These are phyloP conservation scores for Candida pini DNA, from an alignment of 805 yeast genomes.

Conservation along the genomic window DNA sequence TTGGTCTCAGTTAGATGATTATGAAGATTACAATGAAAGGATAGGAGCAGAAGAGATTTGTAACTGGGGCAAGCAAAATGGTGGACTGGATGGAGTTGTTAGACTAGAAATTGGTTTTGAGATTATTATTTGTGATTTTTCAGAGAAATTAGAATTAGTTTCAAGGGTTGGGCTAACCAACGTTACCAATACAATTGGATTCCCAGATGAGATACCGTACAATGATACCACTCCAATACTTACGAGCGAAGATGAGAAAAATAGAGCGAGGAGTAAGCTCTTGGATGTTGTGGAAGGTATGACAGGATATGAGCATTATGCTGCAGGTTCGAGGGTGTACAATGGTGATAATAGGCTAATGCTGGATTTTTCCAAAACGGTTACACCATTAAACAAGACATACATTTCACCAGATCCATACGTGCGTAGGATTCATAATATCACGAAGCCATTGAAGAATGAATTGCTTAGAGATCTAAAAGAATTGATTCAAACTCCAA, in stretches of 20 bases:
- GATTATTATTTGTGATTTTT: constrained; percentile 54
- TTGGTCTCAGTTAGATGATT: constrained; percentile 30
- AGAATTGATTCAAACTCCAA: constrained; percentile 22
- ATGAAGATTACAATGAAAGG: constrained; percentile 35
- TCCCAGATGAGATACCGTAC: constrained; percentile 27
- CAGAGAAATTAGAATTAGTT: constrained; percentile 40
- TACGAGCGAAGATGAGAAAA: constrained; percentile 8
- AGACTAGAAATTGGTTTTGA: constrained; percentile 60
- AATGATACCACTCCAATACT: not conserved
- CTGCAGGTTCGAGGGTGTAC: constrained; percentile 42
- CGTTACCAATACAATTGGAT: constrained; percentile 32
- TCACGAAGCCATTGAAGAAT: constrained; percentile 29
- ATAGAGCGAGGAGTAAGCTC: constrained; percentile 13
- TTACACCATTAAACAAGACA: constrained; percentile 49
- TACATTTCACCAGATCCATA: constrained; percentile 45
- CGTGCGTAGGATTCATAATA: constrained; percentile 30
- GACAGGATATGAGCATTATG: constrained; percentile 38
- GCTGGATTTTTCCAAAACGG: constrained; percentile 47
- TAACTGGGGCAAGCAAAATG: constrained; percentile 45
- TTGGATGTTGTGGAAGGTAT: constrained; percentile 27
- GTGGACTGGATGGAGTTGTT: constrained; percentile 49
- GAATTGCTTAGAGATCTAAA: constrained; percentile 34
- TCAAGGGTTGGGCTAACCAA: constrained; percentile 37
- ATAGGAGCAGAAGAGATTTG: constrained; percentile 47
- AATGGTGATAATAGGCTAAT: constrained; percentile 43